Base-by-base conservation (phyloP, 805 yeast genomes). In the Millerago galiae region DNA sequence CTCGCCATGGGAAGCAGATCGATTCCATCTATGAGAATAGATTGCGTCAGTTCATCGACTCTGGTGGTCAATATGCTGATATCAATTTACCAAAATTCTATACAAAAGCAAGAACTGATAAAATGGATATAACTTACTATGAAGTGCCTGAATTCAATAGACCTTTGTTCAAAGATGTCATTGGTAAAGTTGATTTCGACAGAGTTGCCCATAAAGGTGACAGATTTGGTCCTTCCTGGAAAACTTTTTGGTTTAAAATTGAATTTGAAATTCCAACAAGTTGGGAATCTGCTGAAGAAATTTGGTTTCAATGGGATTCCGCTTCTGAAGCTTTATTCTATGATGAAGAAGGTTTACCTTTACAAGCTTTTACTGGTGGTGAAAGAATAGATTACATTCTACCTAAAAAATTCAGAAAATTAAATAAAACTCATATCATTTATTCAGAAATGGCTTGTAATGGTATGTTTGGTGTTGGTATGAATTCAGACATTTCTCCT, bases 141-240 rank as follows among this genome's bases (percentile, higher is more conserved):
- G 74, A 80, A 32, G 93, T 91, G 3, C 89, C 93, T 52, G 54
- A 58, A 32, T 46, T 58, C 29, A 59, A 75, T 48, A 64, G 81
- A 45, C 75, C 76, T 0, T 56, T 67, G 36, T 69, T 77, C 50
- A 67, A 60, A 17, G 55, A 56, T 4, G 57, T 70, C 28, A 50
- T 56, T 28, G 46, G 37, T 10, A 37, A 45, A 13, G 36, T 43
- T 5, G 44, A 48, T 3, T 67, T 72, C 17, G 78, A 79, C 71
- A 65, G 71, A 50, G 65, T 68, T 18, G 82, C 86, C n/a, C 60
- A 63, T 12, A 79, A 79, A 50, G 95, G 93, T 17, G 81, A 85
- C 51, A 65, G 70, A 8, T 88, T 85, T 60, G 97, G 98, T 0
- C 99, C 99, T 3, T 83, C 95, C 12, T 91, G 99, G 99, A 82